These are phyloP conservation scores for Eutypella sp. DNA, from an alignment of 2,329 filamentous ascomycete genomes.

Conservation along the genomic window DNA sequence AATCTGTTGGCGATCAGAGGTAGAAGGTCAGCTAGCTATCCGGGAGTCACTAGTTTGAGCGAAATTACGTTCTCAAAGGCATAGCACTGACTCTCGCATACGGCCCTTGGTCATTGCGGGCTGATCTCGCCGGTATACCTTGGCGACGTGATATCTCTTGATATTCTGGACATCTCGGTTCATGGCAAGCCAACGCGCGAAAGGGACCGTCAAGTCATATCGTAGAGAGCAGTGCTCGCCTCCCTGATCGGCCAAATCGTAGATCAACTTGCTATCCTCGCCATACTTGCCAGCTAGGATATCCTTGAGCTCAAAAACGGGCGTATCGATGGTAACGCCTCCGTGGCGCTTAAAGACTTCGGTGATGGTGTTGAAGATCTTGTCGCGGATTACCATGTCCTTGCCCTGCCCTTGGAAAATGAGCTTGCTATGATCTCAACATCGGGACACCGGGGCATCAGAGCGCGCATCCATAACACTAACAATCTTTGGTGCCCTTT, in stretches of 20 bases:
- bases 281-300: slow-evolving; percentile 14
- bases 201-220: slow-evolving; percentile 77
- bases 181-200: slow-evolving; percentile 75
- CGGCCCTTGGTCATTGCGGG: slow-evolving; percentile 72
- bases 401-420: slow-evolving; percentile 55
- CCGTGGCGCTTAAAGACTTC: slow-evolving; percentile 34
- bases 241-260: slow-evolving; percentile 78
- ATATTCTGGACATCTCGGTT: slow-evolving; percentile 63
- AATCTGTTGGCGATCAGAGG: slow-evolving; percentile 34
- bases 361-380: slow-evolving; percentile 59
- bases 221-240: slow-evolving; percentile 76
- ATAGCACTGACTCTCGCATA: slow-evolving; percentile 55
- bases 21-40: not conserved
- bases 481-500: slow-evolving; percentile 85
- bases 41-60: too few relatives aligned
- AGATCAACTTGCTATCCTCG: slow-evolving; percentile 55
- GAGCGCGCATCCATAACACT: slow-evolving; percentile 11
- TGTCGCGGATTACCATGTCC: slow-evolving; percentile 75
- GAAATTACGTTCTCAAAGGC: not conserved
- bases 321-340: not conserved
- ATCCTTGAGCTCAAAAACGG: not conserved
- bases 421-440: slow-evolving; percentile 11
- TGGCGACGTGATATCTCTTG: slow-evolving; percentile 75
- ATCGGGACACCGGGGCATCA: not conserved
- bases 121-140: slow-evolving; percentile 75